Evolutionary conservation across 495 filamentous ascomycete genomes (phyloP), one percentile per base, ranked within the genome.

Genomic region (Aspergillus saccharolyticus): DNA sequence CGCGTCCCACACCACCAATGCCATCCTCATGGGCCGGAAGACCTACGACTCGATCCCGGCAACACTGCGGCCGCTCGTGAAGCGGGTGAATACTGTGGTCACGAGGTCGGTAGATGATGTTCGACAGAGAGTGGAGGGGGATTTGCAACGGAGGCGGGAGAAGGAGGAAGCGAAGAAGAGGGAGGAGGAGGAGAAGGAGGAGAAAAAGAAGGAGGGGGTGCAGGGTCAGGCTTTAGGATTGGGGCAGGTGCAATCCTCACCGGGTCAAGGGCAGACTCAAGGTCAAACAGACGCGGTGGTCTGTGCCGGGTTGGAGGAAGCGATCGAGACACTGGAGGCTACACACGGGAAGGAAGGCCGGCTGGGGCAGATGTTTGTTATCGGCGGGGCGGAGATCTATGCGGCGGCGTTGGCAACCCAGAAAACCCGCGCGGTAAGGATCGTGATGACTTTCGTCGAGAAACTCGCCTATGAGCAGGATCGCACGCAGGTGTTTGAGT

Each of bases 1-100:
- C 1, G 33, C 18, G 3, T 44, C 61, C 0, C 63, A 66, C 8
- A 69, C 63, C 19, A 71, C 71, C 0, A 98, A 97, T 66, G 89
- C 88, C 0, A 86, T 98, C 21, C 86, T 98, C 65, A 98, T 98
- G 93, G 94, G 94, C 49, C 89, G 94, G 60, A 96, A 94, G 72
- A 97, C 94, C 0, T 98, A 91, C 85, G 88, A 93, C 24, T 88
- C 83, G 45, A 90, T 98, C 4, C 93, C 93, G 2, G 63, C 71
- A 0, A 74, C 73, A 14, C 88, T 91, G 63, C 80, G 91, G n/a
- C 94, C 94, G 28, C 74, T 98, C 14, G 85, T 80, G 47, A 89
- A 82, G 21, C 70, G 94, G 22, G 69, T 88, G 5, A 97, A 90
- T 62, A 80, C 96, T 10, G 84, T 98, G 47, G 68, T 98, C 51